These are phyloP conservation scores for Solanum stenotomum DNA, from an alignment of 257 asterid genomes.

Conservation along the genomic window DNA sequence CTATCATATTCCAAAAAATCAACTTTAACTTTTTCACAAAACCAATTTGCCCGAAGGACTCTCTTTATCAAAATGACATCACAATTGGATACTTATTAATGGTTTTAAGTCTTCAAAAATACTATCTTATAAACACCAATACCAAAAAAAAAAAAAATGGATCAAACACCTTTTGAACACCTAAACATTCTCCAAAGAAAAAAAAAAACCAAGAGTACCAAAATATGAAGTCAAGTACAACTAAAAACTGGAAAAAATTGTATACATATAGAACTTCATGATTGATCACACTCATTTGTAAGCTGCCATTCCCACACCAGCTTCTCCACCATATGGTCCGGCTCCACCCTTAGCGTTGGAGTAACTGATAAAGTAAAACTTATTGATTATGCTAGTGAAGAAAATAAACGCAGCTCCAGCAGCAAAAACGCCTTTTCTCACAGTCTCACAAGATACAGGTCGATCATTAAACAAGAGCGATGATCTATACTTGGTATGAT, in stretches of 20 bases:
- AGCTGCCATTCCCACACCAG: slow-evolving; percentile 23
- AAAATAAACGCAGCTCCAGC: slow-evolving; percentile 36
- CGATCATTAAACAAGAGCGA: slow-evolving; percentile 3
- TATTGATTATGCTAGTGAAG: slow-evolving; percentile 25
- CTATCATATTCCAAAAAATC: too few species aligned
- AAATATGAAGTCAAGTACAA: neutral
- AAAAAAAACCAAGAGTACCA: slow-evolving; percentile 10
- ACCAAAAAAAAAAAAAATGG: too few species aligned
- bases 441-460: slow-evolving; percentile 31
- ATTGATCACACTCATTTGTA: slow-evolving; percentile 2
- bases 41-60: too few species aligned
- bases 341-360: slow-evolving; percentile 15
- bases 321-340: slow-evolving; percentile 17
- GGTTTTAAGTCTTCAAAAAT: too few species aligned
- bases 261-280: neutral
- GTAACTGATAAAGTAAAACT: slow-evolving; percentile 16
- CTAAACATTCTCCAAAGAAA: neutral
- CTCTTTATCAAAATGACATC: too few species aligned
- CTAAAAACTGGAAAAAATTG: neutral
- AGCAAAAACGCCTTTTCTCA: slow-evolving; percentile 36
- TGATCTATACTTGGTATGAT: slow-evolving; percentile 22
- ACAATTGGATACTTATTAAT: too few species aligned
- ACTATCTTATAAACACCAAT: too few species aligned
- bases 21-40: too few species aligned
- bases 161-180: too few species aligned